These are phyloP conservation scores for Xylaria sp. DNA, from an alignment of 2,329 filamentous ascomycete genomes.

Conservation along the genomic window DNA sequence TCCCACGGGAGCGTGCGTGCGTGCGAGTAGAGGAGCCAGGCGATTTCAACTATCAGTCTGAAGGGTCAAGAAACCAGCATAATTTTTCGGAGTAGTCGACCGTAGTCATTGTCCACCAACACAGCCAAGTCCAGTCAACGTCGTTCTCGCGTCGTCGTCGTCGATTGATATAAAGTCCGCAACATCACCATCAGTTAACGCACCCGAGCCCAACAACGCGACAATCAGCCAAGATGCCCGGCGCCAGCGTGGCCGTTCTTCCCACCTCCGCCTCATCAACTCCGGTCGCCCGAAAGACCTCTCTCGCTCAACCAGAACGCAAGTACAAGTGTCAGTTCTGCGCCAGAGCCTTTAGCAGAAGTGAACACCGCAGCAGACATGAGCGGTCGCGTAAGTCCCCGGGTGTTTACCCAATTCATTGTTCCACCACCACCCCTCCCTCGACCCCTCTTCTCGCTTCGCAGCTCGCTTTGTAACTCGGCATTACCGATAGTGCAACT, in stretches of 20 bases:
- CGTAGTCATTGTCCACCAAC: constrained; percentile 42
- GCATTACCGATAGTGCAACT: constrained; percentile 36
- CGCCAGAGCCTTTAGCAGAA: constrained; percentile 95
- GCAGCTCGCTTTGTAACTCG: constrained; percentile 14
- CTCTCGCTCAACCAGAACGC: constrained; percentile 82
- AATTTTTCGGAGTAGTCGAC: constrained; percentile 45
- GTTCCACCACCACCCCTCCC: constrained; percentile 34
- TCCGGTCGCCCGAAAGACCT: constrained; percentile 78
- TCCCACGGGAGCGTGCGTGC: constrained; percentile 71
- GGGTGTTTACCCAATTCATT: constrained; percentile 26
- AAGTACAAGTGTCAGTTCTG: constrained; percentile 99
- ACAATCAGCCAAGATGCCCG: constrained; percentile 70
- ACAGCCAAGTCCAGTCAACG: constrained; percentile 34
- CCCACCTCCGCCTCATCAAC: constrained; percentile 72
- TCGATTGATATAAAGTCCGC: constrained; percentile 39
- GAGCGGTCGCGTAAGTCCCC: constrained; percentile 92
- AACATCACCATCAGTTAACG: constrained; percentile 33
- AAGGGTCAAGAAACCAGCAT: constrained; percentile 48
- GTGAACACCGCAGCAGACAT: constrained; percentile 95
- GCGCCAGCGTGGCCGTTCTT: constrained; percentile 73
- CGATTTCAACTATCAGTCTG: constrained; percentile 71
- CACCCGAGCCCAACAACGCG: constrained; percentile 41
- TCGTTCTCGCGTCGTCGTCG: constrained; percentile 31
- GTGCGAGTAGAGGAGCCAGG: constrained; percentile 67
- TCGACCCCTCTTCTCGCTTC: constrained; percentile 44